Conservation (phyloP, 129 eudicot species). For the Flaveria linearis region DNA sequence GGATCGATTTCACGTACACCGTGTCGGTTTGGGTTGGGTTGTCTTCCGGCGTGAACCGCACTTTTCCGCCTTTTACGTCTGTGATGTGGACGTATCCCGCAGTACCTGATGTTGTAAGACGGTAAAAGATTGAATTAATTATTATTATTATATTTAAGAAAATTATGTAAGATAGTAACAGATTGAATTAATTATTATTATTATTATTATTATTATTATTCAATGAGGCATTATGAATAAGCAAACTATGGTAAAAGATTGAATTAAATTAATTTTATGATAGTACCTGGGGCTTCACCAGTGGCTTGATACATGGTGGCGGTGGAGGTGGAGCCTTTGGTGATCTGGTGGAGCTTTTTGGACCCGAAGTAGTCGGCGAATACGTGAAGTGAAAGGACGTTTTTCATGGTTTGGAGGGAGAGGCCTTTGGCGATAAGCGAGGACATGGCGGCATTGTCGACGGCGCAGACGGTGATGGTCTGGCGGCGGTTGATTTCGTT, state of each 20-base stretch:
- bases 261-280: too few species aligned
- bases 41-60: constrained; percentile 68
- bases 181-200: too few species aligned
- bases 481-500: constrained; percentile 65
- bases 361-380: constrained; percentile 68
- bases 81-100: constrained; percentile 71
- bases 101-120: constrained; percentile 27
- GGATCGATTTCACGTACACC: constrained; percentile 58
- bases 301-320: constrained; percentile 75
- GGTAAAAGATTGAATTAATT: too few species aligned
- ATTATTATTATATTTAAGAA: too few species aligned
- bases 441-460: constrained; percentile 67
- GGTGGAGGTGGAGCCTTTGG: constrained; percentile 57
- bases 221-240: too few species aligned
- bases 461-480: constrained; percentile 70
- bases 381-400: constrained; percentile 60
- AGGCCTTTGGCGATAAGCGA: constrained; percentile 41
- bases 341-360: constrained; percentile 68
- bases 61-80: constrained; percentile 75
- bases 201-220: too few species aligned
- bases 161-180: too few species aligned
- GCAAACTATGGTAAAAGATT: too few species aligned
- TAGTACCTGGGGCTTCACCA: constrained; percentile 59
- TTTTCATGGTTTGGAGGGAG: constrained; percentile 43
- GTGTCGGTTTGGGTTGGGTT: constrained; percentile 42